Conservation (phyloP, 2,329 filamentous ascomycete genomes). For the Zymoseptoria brevis region DNA sequence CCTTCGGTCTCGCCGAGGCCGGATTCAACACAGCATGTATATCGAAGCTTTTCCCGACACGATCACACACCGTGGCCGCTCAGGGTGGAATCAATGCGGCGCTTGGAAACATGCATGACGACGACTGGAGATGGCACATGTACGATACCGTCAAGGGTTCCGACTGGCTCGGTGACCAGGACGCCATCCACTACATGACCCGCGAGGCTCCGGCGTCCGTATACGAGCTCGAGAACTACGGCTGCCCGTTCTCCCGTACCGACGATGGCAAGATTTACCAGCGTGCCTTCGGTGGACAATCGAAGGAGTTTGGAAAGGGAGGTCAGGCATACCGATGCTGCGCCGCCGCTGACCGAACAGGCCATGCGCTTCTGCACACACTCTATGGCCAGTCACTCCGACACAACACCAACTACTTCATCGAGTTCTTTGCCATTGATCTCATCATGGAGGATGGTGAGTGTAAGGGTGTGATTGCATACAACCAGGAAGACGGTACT, state of each 20-base stretch:
- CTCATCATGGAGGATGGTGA: conserved; percentile 96
- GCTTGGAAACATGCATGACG: conserved; percentile 92
- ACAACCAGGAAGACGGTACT: conserved; percentile 98
- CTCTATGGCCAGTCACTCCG: conserved; percentile 94
- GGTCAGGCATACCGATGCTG: conserved; percentile 97
- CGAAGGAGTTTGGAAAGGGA: conserved; percentile 89
- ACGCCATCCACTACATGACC: conserved; percentile 98
- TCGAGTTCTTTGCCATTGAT: conserved; percentile 96
- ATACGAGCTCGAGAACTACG: conserved; percentile 94
- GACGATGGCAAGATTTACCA: conserved; percentile 98
- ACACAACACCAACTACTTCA: conserved; percentile 99
- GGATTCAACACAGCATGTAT: conserved; percentile 88
- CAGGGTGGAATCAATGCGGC: conserved; percentile 80
- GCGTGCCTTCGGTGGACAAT: conserved; percentile 96
- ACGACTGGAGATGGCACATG: conserved; percentile 99
- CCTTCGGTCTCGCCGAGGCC: conserved; percentile 78
- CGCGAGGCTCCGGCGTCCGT: conserved; percentile 85
- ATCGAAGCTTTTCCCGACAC: conserved; percentile 75
- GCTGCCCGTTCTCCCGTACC: conserved; percentile 92
- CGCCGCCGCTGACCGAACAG: conserved; percentile 91
- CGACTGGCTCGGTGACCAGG: conserved; percentile 95
- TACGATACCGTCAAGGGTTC: conserved; percentile 98
- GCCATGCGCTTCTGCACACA: conserved; percentile 94
- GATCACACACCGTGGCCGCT: conserved; percentile 72
- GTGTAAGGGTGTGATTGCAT: conserved; percentile 92